Conservation (phyloP, 2,329 filamentous ascomycete species). For the Colletotrichum limetticola region DNA sequence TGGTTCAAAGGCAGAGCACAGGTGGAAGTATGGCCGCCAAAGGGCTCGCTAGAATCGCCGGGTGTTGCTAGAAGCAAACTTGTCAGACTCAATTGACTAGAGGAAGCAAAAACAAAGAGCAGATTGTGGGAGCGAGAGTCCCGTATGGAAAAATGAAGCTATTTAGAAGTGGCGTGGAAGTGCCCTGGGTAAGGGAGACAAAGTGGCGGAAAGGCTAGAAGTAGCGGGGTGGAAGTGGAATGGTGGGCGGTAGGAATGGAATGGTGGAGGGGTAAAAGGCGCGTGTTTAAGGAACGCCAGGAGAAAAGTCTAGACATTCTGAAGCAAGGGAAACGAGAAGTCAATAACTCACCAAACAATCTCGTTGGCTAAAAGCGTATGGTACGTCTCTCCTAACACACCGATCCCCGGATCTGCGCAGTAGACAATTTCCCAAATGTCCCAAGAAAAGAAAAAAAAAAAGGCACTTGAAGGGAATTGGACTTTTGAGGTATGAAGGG, state of each 20-base stretch:
- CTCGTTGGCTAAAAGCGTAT: conserved; percentile 1
- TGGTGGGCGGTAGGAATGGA: conserved; percentile 7
- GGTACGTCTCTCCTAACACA: conserved; percentile 24
- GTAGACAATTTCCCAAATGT: not conserved
- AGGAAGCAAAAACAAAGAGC: not conserved
- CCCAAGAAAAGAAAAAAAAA: not conserved
- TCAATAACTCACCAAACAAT: conserved; percentile 25
- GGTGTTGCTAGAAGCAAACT: conserved; percentile 10
- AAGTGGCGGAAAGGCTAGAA: not conserved
- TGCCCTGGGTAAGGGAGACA: not conserved
- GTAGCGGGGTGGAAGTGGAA: conserved; percentile 1
- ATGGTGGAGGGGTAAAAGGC: conserved; percentile 27
- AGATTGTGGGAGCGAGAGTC: not conserved
- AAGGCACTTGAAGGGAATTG: conserved; percentile 1
- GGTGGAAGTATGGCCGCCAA: conserved; percentile 5
- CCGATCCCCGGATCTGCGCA: conserved; percentile 13
- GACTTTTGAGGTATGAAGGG: not conserved
- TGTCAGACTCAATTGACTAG: conserved; percentile 25
- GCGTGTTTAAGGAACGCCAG: conserved; percentile 17
- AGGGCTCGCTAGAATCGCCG: conserved; percentile 20
- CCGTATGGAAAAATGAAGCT: not conserved
- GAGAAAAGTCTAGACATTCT: conserved; percentile 10
- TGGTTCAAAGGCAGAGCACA: not conserved
- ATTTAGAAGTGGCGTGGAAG: conserved; percentile 18
- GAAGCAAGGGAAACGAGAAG: conserved; percentile 10